A percentile compares a stretch with the other conserved stretches of the same genome.
Evolutionary conservation across 2,329 filamentous ascomycete species (phyloP).

Genomic region (Arthrobotrys conoides): DNA sequence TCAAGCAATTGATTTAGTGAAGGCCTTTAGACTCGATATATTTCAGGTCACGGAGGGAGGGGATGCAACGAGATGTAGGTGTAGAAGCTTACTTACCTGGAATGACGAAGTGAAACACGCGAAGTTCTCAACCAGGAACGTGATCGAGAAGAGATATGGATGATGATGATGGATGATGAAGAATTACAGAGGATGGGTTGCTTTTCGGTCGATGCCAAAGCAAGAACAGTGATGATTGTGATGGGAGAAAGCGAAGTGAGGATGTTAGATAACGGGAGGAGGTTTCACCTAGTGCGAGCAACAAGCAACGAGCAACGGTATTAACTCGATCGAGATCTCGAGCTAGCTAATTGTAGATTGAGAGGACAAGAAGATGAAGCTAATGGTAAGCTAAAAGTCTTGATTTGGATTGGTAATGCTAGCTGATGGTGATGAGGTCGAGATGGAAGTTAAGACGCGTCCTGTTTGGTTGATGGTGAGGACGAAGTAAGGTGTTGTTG

Average conservation of each 20-base stretch:
- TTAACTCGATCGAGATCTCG: background rate
- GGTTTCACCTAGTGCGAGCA: background rate
- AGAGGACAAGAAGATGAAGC: background rate
- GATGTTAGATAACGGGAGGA: background rate
- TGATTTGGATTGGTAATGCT: background rate
- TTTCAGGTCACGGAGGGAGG: background rate
- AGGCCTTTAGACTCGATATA: background rate
- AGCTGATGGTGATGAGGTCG: background rate
- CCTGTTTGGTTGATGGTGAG: background rate
- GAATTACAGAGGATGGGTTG: background rate
- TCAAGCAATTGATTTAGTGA: background rate
- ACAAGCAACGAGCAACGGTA: background rate
- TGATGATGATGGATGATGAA: background rate
- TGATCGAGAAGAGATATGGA: background rate
- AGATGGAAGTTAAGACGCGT: conserved; percentile 2
- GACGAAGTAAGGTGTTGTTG: background rate
- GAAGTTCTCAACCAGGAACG: background rate
- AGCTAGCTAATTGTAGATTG: background rate
- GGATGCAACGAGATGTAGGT: background rate
- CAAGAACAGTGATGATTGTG: background rate
- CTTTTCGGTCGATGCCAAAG: background rate
- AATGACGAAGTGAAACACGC: background rate
- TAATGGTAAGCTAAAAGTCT: background rate
- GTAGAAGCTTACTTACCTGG: background rate
- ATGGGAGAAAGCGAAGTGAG: background rate